Evolutionary conservation across 2,329 filamentous ascomycete species (phyloP).

Genomic region (Arthrobotrys pseudoclavata): DNA sequence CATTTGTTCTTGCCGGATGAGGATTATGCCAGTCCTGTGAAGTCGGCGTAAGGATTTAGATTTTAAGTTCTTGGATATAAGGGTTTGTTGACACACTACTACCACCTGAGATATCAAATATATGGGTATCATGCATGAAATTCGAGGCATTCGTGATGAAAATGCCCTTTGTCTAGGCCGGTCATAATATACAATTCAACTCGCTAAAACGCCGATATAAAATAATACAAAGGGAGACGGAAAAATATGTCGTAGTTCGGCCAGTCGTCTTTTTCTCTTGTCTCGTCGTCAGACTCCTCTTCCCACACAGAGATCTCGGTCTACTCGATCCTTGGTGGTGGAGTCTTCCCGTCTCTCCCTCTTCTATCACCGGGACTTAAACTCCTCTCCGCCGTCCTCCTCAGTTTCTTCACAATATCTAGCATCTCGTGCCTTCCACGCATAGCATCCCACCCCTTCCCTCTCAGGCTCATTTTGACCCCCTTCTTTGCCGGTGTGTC

Average conservation of each 20-base stretch:
- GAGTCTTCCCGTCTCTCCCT: slow-evolving; percentile 59
- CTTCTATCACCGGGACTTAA: slow-evolving; percentile 49
- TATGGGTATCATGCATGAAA: slow-evolving; percentile 22
- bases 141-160: not conserved
- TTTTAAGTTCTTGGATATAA: not conserved
- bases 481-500: slow-evolving; percentile 84
- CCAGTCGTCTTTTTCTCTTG: slow-evolving; percentile 1
- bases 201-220: slow-evolving; percentile 19
- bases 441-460: slow-evolving; percentile 83
- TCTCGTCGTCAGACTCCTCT: not conserved
- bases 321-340: slow-evolving; percentile 62
- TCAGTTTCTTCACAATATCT: slow-evolving; percentile 85
- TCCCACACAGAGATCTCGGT: slow-evolving; percentile 21
- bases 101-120: slow-evolving; percentile 25
- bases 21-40: slow-evolving; percentile 72
- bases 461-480: slow-evolving; percentile 92
- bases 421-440: slow-evolving; percentile 91
- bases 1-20: slow-evolving; percentile 96
- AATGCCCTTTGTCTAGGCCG: not conserved
- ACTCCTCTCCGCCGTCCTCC: slow-evolving; percentile 87
- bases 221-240: slow-evolving; percentile 16
- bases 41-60: slow-evolving; percentile 17
- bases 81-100: slow-evolving; percentile 8
- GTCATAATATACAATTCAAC: slow-evolving; percentile 4
- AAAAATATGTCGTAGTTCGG: not conserved